These are phyloP conservation scores for Parasarocladium wereldwijsianum DNA, from an alignment of 2,329 filamentous ascomycete genomes.

Conservation along the genomic window DNA sequence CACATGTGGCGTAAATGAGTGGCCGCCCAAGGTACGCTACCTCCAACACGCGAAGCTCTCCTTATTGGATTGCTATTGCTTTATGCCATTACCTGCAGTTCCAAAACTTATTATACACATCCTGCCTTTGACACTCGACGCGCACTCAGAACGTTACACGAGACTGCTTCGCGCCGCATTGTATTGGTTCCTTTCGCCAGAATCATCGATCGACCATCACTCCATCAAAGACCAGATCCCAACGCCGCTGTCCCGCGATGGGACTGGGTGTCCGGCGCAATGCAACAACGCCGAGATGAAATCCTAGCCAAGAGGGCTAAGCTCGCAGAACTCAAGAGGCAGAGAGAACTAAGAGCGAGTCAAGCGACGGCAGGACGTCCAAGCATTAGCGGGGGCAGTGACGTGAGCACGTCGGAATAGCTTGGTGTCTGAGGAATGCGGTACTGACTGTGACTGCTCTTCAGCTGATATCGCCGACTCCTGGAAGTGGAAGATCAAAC, in stretches of 20 bases:
- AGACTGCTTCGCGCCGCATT: no score
- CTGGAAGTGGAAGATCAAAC: slow-evolving; percentile 53
- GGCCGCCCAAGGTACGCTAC: no score
- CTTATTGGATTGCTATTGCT: no score
- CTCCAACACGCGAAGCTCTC: no score
- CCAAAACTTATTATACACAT: no score
- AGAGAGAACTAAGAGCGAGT: slow-evolving; percentile 69
- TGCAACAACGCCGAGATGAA: slow-evolving; percentile 83
- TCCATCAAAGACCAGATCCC: slow-evolving; percentile 5
- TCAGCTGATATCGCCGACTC: slow-evolving; percentile 49
- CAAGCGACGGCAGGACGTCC: slow-evolving; percentile 58
- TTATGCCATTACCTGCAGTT: no score
- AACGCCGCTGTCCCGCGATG: slow-evolving; percentile 27
- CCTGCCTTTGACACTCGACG: no score
- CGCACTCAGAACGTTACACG: no score
- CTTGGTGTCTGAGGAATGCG: slow-evolving; percentile 3
- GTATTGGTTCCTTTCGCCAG: no score
- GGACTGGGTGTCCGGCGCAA: slow-evolving; percentile 27
- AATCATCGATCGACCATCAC: no score
- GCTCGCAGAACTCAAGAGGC: slow-evolving; percentile 87
- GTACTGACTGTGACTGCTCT: slow-evolving; percentile 1
- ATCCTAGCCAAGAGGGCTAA: slow-evolving; percentile 94
- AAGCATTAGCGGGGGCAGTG: slow-evolving; percentile 51
- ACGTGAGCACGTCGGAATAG: slow-evolving; percentile 38
- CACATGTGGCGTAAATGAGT: slow-evolving; percentile 2